Conservation (phyloP, 768 basidiomycete genomes). For the Phlebiopsis gigantea region DNA sequence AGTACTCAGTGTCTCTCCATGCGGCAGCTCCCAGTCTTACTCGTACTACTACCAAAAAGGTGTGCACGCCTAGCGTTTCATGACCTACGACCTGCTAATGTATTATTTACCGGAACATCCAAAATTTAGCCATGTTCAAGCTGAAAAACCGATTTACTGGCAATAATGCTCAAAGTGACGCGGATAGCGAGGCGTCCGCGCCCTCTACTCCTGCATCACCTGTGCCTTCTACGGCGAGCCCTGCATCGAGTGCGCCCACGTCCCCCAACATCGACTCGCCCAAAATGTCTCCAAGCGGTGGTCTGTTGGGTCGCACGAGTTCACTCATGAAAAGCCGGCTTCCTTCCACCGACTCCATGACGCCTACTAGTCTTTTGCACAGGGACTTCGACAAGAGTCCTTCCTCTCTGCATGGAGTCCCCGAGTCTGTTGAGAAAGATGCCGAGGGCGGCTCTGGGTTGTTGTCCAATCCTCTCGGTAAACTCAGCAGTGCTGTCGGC, state of each 20-base stretch:
- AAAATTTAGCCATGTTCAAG: background rate
- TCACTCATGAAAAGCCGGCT: background rate
- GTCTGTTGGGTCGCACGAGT: background rate
- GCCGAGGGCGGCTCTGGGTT: background rate
- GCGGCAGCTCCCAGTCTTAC: too few relatives aligned
- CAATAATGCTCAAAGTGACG: background rate
- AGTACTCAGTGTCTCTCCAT: background rate
- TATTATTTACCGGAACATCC: too few relatives aligned
- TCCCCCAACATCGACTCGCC: background rate
- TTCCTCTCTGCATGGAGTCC: background rate
- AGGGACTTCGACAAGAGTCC: background rate
- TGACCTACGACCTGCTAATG: too few relatives aligned
- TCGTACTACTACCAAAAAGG: too few relatives aligned
- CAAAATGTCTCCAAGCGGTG: background rate
- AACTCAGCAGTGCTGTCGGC: background rate
- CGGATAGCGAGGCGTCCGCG: background rate
- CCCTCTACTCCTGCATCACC: background rate
- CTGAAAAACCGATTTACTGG: background rate
- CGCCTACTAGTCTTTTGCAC: background rate
- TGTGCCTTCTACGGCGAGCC: background rate
- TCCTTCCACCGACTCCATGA: background rate
- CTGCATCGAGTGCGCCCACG: background rate
- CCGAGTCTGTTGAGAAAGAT: background rate
- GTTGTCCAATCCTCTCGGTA: background rate
- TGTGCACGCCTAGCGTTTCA: too few relatives aligned